Base-by-base conservation (phyloP, 768 basidiomycete species). In the Floccularia luteovirens region DNA sequence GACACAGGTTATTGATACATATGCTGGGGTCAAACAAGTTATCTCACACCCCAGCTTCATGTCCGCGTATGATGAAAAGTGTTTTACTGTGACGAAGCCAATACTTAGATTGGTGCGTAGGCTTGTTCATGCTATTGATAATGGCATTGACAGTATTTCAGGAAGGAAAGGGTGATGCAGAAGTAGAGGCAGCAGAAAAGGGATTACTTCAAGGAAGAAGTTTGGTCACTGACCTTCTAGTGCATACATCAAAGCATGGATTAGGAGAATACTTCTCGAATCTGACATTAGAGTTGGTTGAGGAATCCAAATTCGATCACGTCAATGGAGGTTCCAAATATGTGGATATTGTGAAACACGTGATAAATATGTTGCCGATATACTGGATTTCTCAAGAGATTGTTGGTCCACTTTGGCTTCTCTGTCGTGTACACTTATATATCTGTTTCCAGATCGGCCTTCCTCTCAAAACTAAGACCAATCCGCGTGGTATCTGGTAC, bases 331-430 rank as follows among this genome's bases (percentile, higher is more conserved):
- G 39, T 12, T 41, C 45, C 13, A 58, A 46, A 23, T 64, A 56
- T 36, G 54, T 85, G 16, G 81, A 88, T 51, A 67, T 87, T 25
- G 71, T 86, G 5, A 63, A 62, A 30, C 79, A 87, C 47, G 82
- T 87, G 16, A 71, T 82, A 50, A 81, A 86, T 45, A 52, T 68
- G 20, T 43, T 82, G 27, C 75, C 83, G 0, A 55, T 81, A 3
- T 66, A 74, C 43, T 87, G 79, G 80, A 64, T 79, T 21, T 69
- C 70, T 7, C 62, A 72, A 23, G 53, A 73, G 39, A 59, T 83
- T 42, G 83, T 84, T 44, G 47, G 79, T n/a, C n/a, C n/a, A n/a
- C 60, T 24, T 36, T 39, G 11, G 24, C 24, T 25, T 31, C 16
- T 39, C 6, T 11, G 38, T 19, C 10, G 21, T 30, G 41, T 31